phyloP scores from a whole-genome alignment of 331 rosid genomes.

The Arachis monticola region DNA sequence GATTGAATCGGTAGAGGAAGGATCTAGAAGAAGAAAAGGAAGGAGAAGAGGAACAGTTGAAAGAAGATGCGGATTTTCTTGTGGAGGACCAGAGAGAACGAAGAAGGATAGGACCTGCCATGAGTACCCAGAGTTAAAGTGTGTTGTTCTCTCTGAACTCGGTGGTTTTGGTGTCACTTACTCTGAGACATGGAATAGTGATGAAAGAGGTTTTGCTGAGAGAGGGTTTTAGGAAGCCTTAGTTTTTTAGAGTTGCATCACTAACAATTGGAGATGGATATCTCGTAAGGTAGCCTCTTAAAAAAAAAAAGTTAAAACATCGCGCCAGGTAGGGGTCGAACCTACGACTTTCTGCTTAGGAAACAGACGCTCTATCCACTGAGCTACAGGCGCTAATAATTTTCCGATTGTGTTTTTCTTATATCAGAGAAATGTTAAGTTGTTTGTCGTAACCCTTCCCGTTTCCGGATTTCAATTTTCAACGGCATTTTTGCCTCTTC shows the following conservation, averaged over 20 bases:
- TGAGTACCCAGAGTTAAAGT: slow-evolving; percentile 30
- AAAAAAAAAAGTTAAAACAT: no score
- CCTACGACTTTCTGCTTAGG: slow-evolving; percentile 89
- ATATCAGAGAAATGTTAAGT: no score
- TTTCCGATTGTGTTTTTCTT: no score
- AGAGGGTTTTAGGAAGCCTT: slow-evolving; percentile 27
- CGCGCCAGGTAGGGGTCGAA: slow-evolving; percentile 88
- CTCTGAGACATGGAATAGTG: background rate
- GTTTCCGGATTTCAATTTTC: no score
- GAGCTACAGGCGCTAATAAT: slow-evolving; percentile 68
- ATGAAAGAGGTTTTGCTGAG: background rate
- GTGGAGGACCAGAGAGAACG: slow-evolving; percentile 77
- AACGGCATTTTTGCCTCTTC: no score
- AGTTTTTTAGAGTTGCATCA: background rate
- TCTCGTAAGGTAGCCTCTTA: no score
- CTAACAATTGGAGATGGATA: no score
- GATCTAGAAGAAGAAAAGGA: slow-evolving; percentile 27
- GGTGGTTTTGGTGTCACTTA: background rate
- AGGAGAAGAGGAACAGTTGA: slow-evolving; percentile 45
- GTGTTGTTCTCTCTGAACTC: background rate
- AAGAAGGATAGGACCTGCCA: slow-evolving; percentile 83
- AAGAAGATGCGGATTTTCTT: slow-evolving; percentile 54
- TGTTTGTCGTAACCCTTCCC: no score
- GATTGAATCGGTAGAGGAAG: slow-evolving; percentile 32
- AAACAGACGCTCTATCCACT: slow-evolving; percentile 89